These are phyloP conservation scores for Amaranthus cruentus DNA, from an alignment of 148 eudicot species.

Conservation along the genomic window DNA sequence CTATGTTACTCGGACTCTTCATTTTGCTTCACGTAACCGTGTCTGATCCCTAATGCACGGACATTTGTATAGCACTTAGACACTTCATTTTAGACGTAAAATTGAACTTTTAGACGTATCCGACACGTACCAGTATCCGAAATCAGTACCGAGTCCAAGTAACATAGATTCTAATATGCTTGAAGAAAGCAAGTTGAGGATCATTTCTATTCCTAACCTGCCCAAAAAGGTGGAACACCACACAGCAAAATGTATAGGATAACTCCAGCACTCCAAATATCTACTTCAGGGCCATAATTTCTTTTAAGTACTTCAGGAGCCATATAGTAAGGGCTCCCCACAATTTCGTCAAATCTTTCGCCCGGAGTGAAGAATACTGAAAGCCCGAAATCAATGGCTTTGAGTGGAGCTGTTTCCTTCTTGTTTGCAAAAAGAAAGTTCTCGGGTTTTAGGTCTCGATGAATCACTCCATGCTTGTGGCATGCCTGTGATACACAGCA, in stretches of 20 bases:
- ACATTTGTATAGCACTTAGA: too few relatives aligned
- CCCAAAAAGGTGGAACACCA: conserved; percentile 67
- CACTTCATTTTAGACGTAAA: too few relatives aligned
- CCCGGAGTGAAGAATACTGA: conserved; percentile 46
- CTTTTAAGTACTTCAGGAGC: conserved; percentile 51
- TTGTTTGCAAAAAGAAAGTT: conserved; percentile 42
- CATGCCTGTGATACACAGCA: conserved; percentile 25
- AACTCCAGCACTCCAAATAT: conserved; percentile 59
- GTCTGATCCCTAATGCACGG: too few relatives aligned
- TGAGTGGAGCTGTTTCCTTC: conserved; percentile 39
- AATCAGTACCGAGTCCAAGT: too few relatives aligned
- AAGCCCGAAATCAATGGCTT: conserved; percentile 51
- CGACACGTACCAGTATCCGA: too few relatives aligned
- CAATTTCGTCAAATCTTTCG: conserved; percentile 37
- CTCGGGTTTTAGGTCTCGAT: conserved; percentile 46
- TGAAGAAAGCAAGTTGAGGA: background rate
- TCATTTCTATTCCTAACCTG: conserved; percentile 22
- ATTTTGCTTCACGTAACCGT: too few relatives aligned
- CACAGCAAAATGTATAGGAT: conserved; percentile 57
- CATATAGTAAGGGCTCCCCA: conserved; percentile 64
- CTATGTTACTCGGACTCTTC: too few relatives aligned
- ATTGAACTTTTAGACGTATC: too few relatives aligned
- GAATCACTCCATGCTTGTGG: conserved; percentile 47
- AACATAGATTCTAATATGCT: background rate
- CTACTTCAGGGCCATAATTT: conserved; percentile 50